These are phyloP conservation scores for Aspergillus panamensis DNA, from an alignment of 495 filamentous ascomycete genomes.

Conservation along the genomic window DNA sequence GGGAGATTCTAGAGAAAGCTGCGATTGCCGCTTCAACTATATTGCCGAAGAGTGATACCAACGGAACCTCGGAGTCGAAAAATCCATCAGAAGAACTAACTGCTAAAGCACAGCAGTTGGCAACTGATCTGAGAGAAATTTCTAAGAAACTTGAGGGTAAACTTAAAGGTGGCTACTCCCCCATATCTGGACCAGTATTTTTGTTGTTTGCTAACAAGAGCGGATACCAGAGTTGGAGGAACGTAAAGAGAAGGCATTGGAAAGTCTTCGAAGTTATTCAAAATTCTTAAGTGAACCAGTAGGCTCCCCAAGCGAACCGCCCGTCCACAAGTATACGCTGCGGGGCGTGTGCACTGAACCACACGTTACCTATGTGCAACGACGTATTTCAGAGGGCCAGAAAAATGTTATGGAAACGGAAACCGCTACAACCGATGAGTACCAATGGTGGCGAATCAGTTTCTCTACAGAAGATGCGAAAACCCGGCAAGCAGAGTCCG, in stretches of 20 bases:
- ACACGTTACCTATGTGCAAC: slow-evolving; percentile 50
- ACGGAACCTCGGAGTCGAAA: slow-evolving; percentile 13
- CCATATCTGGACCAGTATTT: neutral
- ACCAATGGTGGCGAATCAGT: slow-evolving; percentile 56
- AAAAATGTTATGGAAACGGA: slow-evolving; percentile 21
- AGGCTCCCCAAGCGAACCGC: slow-evolving; percentile 41
- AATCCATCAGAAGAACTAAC: slow-evolving; percentile 18
- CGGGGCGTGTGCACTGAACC: slow-evolving; percentile 51
- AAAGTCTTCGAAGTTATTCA: slow-evolving; percentile 46
- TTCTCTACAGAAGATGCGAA: slow-evolving; percentile 49
- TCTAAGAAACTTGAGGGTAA: slow-evolving; percentile 48
- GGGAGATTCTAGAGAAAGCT: slow-evolving; percentile 37
- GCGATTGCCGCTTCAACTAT: slow-evolving; percentile 28
- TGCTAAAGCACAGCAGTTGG: slow-evolving; percentile 31
- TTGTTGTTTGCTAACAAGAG: slow-evolving; percentile 9
- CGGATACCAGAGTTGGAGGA: slow-evolving; percentile 47
- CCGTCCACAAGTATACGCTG: slow-evolving; percentile 47
- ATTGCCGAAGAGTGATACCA: slow-evolving; percentile 24
- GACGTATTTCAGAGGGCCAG: slow-evolving; percentile 12
- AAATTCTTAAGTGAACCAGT: slow-evolving; percentile 54
- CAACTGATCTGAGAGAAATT: slow-evolving; percentile 37
- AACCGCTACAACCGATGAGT: slow-evolving; percentile 23
- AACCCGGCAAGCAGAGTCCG: slow-evolving; percentile 32
- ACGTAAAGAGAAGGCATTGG: slow-evolving; percentile 46
- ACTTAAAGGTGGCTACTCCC: slow-evolving; percentile 38